phyloP scores from a whole-genome alignment of 2,329 filamentous ascomycete genomes.

The Trichoderma afroharzianum region DNA sequence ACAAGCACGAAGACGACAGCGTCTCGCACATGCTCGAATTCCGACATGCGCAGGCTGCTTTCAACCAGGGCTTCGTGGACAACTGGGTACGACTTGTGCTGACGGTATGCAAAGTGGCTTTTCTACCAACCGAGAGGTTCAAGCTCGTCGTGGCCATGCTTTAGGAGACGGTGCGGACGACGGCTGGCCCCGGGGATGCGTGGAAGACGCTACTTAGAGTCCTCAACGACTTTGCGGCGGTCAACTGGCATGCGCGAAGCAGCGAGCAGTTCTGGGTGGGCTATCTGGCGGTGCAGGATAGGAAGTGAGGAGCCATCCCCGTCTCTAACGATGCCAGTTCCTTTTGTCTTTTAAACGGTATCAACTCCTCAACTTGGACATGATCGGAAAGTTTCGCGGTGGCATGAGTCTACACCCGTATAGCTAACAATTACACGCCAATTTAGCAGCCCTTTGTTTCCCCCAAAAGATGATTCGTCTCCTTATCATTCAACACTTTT shows the following conservation, averaged over 20 bases:
- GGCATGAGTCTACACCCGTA: not conserved
- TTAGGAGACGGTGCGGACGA: conserved; percentile 1
- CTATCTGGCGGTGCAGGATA: not conserved
- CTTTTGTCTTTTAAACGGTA: not conserved
- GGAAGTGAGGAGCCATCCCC: not conserved
- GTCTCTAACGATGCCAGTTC: not conserved
- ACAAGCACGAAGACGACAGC: conserved; percentile 1
- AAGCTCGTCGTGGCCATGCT: conserved; percentile 6
- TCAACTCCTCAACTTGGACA: not conserved
- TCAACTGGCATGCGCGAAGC: conserved; percentile 1
- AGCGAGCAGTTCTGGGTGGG: conserved; percentile 9
- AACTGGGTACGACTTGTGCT: conserved; percentile 19
- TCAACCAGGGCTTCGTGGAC: conserved; percentile 13
- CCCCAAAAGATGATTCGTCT: not conserved
- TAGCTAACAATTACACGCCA: not conserved
- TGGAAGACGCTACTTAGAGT: conserved; percentile 11
- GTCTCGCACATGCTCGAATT: conserved; percentile 20
- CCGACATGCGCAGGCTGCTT: conserved; percentile 20
- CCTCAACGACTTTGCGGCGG: conserved; percentile 6
- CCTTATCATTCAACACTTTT: not conserved
- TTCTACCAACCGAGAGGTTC: conserved; percentile 15
- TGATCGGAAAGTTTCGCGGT: not conserved
- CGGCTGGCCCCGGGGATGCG: not conserved
- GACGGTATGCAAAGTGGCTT: conserved; percentile 16
- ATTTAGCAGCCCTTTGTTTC: not conserved